phyloP scores from a whole-genome alignment of 1,139 yeast genomes.

The Protomyces arabidopsidicola region DNA sequence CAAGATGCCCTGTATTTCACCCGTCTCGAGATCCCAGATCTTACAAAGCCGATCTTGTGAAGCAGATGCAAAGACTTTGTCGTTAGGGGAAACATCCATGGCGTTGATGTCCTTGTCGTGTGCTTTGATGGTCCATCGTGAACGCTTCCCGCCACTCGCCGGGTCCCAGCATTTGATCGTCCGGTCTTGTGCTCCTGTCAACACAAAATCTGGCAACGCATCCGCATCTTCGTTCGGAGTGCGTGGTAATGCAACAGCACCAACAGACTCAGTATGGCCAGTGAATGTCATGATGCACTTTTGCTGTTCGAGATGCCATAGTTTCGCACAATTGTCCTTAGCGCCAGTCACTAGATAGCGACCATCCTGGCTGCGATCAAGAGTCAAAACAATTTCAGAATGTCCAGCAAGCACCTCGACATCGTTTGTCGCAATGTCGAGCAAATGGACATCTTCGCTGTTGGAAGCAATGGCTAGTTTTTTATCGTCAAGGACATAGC shows the following conservation, averaged over 20 bases:
- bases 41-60: conserved; percentile 93
- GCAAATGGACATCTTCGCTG: conserved; percentile 78
- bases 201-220: conserved; percentile 59
- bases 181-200: conserved; percentile 84
- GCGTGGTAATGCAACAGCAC: conserved; percentile 73
- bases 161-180: conserved; percentile 83
- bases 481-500: conserved; percentile 61
- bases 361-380: conserved; percentile 77
- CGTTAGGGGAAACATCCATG: conserved; percentile 82
- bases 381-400: conserved; percentile 71
- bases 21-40: conserved; percentile 75
- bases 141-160: conserved; percentile 41
- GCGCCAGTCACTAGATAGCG: conserved; percentile 86
- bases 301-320: conserved; percentile 53
- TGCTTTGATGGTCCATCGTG: conserved; percentile 87
- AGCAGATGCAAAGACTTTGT: conserved; percentile 83
- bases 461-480: conserved; percentile 81
- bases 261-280: conserved; percentile 85
- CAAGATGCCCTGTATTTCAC: conserved; percentile 78
- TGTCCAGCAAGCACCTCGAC: conserved; percentile 72
- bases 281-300: conserved; percentile 55
- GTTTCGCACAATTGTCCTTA: conserved; percentile 78
- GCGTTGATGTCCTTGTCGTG: conserved; percentile 95
- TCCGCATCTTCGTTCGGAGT: conserved; percentile 44
- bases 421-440: conserved; percentile 50